Evolutionary conservation across 768 basidiomycete genomes (phyloP), one percentile per base, ranked within the genome.

Genomic region (Lanmaoa rubissima): DNA sequence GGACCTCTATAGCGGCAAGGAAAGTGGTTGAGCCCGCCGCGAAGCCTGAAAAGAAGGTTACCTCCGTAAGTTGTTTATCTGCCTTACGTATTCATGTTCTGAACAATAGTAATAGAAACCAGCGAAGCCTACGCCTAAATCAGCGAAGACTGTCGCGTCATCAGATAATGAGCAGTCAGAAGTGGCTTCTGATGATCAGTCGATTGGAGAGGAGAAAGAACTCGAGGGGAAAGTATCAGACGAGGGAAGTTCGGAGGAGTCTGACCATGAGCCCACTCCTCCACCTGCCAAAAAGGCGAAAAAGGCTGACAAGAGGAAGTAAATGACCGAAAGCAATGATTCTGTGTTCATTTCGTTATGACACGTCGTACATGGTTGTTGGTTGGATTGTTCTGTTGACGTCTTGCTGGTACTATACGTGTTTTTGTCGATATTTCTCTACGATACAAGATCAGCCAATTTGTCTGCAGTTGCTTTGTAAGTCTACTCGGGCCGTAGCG

Each of bases 161-260:
- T 69, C 71, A 34, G 68, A 67, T 2, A 67, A 66, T 13, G 70
- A 75, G 3, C 65, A 58, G 0, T 74, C 74, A 7, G 77, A 73
- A 1, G 62, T 11, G 16, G 64, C 28, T n/a, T 72, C 65, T 28
- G 55, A 57, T 38, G 34, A 65, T 13, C 70, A 67, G 21, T 62
- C 64, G 2, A 53, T 53, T 38, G 68, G 39, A 5, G 76, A 69
- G 5, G 75, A 73, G 2, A 57, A 62, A 16, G 54, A 55, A 7
- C 54, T 10, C 19, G 63, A 64, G 5, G 60, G 44, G 1, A 72
- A 62, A 45, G 61, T 17, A 43, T 67, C 72, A 1, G 69, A 65
- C 1, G 66, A 48, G 0, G 67, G 51, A 36, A 59, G 21, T 41
- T 63, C 61, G 11, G 69, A 71, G 2, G 71, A 67, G n/a, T 68